A percentile compares a stretch with the other conserved stretches of the same genome.
Evolutionary conservation across 139 green algal species (phyloP).

Genomic region (Monoraphidium neglectum): DNA sequence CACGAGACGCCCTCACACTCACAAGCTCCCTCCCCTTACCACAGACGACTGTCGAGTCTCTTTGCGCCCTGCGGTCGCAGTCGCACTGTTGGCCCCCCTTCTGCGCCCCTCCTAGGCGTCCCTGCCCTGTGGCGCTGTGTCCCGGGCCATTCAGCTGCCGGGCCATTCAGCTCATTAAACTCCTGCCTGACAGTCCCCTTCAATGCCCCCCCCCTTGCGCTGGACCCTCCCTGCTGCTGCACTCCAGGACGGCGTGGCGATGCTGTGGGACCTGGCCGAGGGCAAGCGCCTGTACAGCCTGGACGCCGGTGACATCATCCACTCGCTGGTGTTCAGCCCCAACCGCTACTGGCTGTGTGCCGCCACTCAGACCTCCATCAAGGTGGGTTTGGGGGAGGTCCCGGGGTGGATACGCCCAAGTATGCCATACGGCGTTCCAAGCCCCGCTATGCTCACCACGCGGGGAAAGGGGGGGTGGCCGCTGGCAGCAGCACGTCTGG

Average conservation of each 20-base stretch:
- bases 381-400: conserved; percentile 40
- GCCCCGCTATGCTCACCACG: too few relatives aligned
- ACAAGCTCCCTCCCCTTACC: too few relatives aligned
- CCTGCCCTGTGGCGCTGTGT: not conserved
- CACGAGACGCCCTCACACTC: too few relatives aligned
- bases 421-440: too few relatives aligned
- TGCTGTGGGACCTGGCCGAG: conserved; percentile 99
- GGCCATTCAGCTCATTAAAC: not conserved
- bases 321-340: conserved; percentile 96
- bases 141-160: not conserved
- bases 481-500: too few relatives aligned
- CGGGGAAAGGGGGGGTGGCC: too few relatives aligned
- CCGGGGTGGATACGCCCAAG: not conserved
- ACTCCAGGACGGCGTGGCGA: conserved; percentile 92
- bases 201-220: too few relatives aligned
- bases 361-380: conserved; percentile 87
- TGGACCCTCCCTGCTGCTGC: not conserved
- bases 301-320: conserved; percentile 98
- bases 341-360: conserved; percentile 98
- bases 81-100: not conserved
- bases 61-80: too few relatives aligned
- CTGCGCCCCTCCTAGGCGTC: not conserved
- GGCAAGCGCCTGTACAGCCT: conserved; percentile 99
- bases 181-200: too few relatives aligned
- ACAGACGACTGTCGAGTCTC: too few relatives aligned